These are phyloP conservation scores for Mycena crocata DNA, from an alignment of 768 basidiomycete genomes.

Conservation along the genomic window DNA sequence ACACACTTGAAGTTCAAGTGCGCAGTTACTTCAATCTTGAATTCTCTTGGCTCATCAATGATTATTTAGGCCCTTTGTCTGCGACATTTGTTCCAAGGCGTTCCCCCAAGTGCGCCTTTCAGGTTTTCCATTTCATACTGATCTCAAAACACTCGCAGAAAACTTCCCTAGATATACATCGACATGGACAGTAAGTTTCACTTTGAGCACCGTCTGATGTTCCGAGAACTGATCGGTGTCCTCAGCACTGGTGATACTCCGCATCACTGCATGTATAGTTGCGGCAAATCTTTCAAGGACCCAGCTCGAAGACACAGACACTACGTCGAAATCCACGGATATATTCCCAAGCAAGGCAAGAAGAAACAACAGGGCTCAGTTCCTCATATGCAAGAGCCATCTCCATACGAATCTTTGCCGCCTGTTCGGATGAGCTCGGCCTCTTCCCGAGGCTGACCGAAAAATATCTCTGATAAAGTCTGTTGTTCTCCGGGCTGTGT, in stretches of 20 bases:
- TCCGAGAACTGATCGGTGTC: not conserved
- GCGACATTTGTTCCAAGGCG: conserved; percentile 62
- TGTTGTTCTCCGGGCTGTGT: conserved; percentile 3
- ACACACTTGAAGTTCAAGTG: conserved; percentile 72
- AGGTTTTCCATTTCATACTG: not conserved
- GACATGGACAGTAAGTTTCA: conserved; percentile 59
- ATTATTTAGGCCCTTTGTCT: conserved; percentile 59
- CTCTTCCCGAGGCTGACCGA: conserved; percentile 11
- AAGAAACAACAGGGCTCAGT: conserved; percentile 54
- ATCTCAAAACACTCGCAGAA: conserved; percentile 49
- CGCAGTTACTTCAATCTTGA: conserved; percentile 34
- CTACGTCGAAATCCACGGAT: conserved; percentile 63
- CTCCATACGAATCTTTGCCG: conserved; percentile 14
- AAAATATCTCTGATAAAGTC: not conserved
- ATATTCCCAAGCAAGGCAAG: conserved; percentile 56
- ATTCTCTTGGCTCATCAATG: not conserved
- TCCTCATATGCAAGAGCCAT: conserved; percentile 27
- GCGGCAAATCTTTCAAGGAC: conserved; percentile 69
- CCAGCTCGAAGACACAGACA: conserved; percentile 74
- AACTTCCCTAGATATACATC: conserved; percentile 68
- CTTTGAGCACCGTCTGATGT: not conserved
- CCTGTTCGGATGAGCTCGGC: conserved; percentile 10
- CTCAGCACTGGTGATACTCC: conserved; percentile 69
- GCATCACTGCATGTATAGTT: conserved; percentile 62
- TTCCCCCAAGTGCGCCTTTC: conserved; percentile 56